Base-by-base conservation (phyloP, 2,329 filamentous ascomycete species). In the Aureobasidium sp. region DNA sequence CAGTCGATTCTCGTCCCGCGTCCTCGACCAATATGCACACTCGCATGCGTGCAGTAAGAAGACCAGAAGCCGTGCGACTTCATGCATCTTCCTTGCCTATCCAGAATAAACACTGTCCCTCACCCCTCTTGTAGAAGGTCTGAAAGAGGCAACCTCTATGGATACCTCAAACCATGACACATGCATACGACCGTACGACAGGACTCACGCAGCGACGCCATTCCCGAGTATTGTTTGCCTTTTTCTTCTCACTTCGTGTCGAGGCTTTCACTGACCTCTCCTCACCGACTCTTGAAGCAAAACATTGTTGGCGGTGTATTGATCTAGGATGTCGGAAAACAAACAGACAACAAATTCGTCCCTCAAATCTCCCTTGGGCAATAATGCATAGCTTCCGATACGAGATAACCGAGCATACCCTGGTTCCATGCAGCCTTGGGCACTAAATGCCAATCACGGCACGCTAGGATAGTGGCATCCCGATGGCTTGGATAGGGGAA, bases 401-500 rank as follows among this genome's bases (percentile, higher is more conserved):
- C 59, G 47, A 51, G 18, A 33, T 27, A 53, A 38, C 31, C 47
- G 27, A 62, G 47, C 43, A 53, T 40, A 61, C 33, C 45, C 58
- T 58, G 33, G 45, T 48, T 50, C 20, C 45, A 61, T 61, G 45
- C 58, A 61, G 33, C 43, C n/a, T 27, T 48, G 56, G 29, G 5
- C 10, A 18, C 5, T 11, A 13, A 42, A 53, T 16, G 31, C 60
- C 60, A 64, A 64, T 64, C 60, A 64, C 40, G 60, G 42, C 60
- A 64, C 60, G 60, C 29, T 29, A 54, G 40, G 18, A n/a, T 58
- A 43, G 40, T 13, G 25, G n/a, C 11, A n/a, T 54, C 38, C 60
- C 60, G 7, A 20, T 38, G 40, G 50, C 40, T 54, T 47, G 60
- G 60, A 47, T 47, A 55, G 50, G 60, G 60, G 60, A 47, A 55